Percentiles rank a stretch among this genome's conserved stretches.
Conservation (phyloP, 106 monocot species). For the Phalaenopsis aphrodite region DNA sequence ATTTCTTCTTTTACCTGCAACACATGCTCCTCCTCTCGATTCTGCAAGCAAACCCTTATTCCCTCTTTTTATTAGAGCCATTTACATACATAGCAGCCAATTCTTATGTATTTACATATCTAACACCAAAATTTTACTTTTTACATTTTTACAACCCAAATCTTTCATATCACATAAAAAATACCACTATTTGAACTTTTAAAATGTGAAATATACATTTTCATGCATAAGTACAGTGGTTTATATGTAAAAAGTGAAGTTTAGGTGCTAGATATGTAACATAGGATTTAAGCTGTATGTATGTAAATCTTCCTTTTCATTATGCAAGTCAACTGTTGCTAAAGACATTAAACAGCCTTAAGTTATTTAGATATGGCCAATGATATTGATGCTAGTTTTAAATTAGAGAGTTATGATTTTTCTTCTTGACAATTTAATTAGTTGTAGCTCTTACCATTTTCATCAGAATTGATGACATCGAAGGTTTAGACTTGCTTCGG, state of each 20-base stretch:
- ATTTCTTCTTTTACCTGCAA: background rate
- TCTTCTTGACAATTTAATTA: background rate
- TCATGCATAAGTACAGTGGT: too few relatives aligned
- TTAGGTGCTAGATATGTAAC: too few relatives aligned
- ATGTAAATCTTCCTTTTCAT: background rate
- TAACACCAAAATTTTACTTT: too few relatives aligned
- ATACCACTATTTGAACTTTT: too few relatives aligned
- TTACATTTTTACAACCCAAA: too few relatives aligned
- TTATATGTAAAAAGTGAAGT: too few relatives aligned
- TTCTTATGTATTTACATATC: too few relatives aligned
- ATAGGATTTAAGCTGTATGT: too few relatives aligned
- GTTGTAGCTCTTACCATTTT: conserved; percentile 8
- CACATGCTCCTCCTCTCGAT: background rate
- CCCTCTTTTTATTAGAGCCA: too few relatives aligned
- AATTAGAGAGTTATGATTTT: background rate
- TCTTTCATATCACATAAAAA: too few relatives aligned
- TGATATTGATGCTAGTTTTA: background rate
- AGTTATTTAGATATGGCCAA: background rate
- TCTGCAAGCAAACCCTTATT: background rate
- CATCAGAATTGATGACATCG: conserved; percentile 73
- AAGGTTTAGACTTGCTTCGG: conserved; percentile 76
- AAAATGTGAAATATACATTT: too few relatives aligned
- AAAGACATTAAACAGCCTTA: background rate
- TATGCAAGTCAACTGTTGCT: background rate
- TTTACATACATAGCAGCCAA: too few relatives aligned